Evolutionary conservation across 2,329 filamentous ascomycete genomes (phyloP), one percentile per base, ranked within the genome.

Genomic region (Colletotrichum spaethianum): DNA sequence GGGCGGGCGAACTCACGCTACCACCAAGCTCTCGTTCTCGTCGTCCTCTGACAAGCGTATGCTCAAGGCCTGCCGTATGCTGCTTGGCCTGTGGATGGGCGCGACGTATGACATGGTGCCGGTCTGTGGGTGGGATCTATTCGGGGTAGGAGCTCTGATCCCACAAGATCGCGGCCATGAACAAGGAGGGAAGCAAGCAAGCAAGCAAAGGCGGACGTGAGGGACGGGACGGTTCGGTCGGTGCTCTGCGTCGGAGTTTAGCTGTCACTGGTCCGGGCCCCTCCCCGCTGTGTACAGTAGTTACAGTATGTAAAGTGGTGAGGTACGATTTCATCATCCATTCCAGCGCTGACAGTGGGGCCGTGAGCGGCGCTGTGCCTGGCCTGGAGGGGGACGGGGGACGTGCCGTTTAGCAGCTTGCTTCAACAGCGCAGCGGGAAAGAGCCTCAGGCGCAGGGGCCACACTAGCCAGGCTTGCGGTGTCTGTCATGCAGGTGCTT

Each of bases 41-140:
- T 95, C 90, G 62, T 93, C 90, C 5, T 90, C 84, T 53, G 90
- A 88, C 63, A 97, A 86, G 77, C 91, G 91, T 73, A 96, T 88
- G 79, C 93, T 94, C 75, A 98, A 82, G 18, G 95, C 96, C 88
- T 98, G 93, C 67, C 95, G 92, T 75, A 98, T 92, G 85, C 94
- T 97, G 81, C 94, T 98, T 31, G 96, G 93, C 77, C 92, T 90
- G 82, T 99, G 96, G 69, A 99, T 96, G 48, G 96, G 95, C 73
- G 94, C 95, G 78, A 99, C 87, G 82, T 98, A 99, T 63, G 96
- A 93, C 96, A 99, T 99, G 67, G 59, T 78, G 74, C 36, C 61
- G 67, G 50, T 64, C 61, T 67, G 59, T 67, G 56, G 61, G 44
- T 9, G 36, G 46, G 61, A 63, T 36, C 52, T 66, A 53, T 53